Percentiles rank a stretch among this genome's conserved stretches.
These are phyloP conservation scores for Fusarium sp. DNA, from an alignment of 2,329 filamentous ascomycete genomes.

Conservation along the genomic window DNA sequence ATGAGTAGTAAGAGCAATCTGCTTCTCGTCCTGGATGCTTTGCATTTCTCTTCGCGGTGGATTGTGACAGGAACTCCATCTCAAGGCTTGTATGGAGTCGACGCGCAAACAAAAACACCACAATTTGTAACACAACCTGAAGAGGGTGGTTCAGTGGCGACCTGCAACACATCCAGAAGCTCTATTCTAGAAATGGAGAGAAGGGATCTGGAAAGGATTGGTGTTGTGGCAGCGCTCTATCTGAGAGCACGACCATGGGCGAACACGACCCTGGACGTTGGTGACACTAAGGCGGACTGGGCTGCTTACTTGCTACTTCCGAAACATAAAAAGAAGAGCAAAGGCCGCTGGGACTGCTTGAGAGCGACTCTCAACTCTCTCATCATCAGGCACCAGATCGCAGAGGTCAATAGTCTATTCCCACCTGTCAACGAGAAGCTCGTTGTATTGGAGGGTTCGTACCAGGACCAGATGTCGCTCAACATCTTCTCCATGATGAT, in stretches of 20 bases:
- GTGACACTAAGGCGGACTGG: constrained; percentile 74
- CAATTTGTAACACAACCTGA: not conserved
- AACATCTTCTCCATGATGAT: constrained; percentile 89
- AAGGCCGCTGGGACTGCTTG: constrained; percentile 71
- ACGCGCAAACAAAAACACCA: constrained; percentile 16
- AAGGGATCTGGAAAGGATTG: constrained; percentile 73
- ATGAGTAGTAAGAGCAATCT: constrained; percentile 65
- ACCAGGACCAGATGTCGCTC: constrained; percentile 83
- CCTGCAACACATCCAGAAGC: constrained; percentile 23
- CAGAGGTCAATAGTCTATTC: constrained; percentile 75
- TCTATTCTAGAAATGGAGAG: constrained; percentile 63
- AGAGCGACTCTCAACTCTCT: constrained; percentile 77
- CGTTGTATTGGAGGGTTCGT: constrained; percentile 81
- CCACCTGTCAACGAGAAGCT: constrained; percentile 78
- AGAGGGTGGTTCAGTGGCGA: not conserved
- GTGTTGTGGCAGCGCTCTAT: constrained; percentile 75
- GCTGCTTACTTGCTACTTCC: constrained; percentile 74
- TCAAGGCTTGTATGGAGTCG: constrained; percentile 79
- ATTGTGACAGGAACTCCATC: constrained; percentile 92
- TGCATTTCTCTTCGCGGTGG: constrained; percentile 81
- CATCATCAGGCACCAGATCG: constrained; percentile 81
- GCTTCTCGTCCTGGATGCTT: constrained; percentile 60
- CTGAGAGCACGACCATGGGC: constrained; percentile 83
- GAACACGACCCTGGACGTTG: constrained; percentile 63
- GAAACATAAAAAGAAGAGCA: constrained; percentile 60